Conservation (phyloP, 2,329 filamentous ascomycete genomes). For the Fusarium sp. region DNA sequence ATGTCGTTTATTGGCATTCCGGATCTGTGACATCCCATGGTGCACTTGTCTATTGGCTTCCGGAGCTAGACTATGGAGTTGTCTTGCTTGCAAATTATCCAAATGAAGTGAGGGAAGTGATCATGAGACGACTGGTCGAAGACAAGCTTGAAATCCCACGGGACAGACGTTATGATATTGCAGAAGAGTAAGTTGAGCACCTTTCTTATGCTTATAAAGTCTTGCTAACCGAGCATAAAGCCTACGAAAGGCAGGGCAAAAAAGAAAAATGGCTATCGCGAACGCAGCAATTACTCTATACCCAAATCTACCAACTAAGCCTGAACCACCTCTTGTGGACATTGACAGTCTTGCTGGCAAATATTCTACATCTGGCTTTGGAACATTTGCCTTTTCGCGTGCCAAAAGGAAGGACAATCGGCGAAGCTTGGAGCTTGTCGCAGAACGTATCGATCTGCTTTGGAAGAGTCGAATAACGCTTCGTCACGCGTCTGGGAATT, state of each 20-base stretch:
- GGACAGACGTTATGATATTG: slow-evolving; percentile 36
- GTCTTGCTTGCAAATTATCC: slow-evolving; percentile 58
- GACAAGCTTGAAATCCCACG: slow-evolving; percentile 47
- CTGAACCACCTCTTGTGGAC: not conserved
- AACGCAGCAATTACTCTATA: not conserved
- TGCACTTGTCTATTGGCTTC: slow-evolving; percentile 51
- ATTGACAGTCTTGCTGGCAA: slow-evolving; percentile 50
- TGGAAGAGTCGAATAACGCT: slow-evolving; percentile 43
- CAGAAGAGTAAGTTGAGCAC: slow-evolving; percentile 35
- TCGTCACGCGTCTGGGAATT: slow-evolving; percentile 47
- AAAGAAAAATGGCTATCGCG: slow-evolving; percentile 8
- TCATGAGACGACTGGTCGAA: slow-evolving; percentile 49
- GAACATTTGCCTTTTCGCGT: slow-evolving; percentile 35
- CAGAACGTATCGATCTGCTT: slow-evolving; percentile 41
- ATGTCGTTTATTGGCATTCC: slow-evolving; percentile 48
- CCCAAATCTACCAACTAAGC: not conserved
- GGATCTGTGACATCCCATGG: slow-evolving; percentile 49
- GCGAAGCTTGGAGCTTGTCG: slow-evolving; percentile 40
- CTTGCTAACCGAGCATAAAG: not conserved
- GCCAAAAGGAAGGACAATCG: slow-evolving; percentile 18
- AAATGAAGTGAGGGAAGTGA: slow-evolving; percentile 47
- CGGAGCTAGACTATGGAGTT: slow-evolving; percentile 50
- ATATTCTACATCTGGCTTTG: slow-evolving; percentile 60
- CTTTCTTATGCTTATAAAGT: not conserved
- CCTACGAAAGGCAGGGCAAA: slow-evolving; percentile 2